Evolutionary conservation across 495 filamentous ascomycete genomes (phyloP).

Genomic region (Monascus purpureus): DNA sequence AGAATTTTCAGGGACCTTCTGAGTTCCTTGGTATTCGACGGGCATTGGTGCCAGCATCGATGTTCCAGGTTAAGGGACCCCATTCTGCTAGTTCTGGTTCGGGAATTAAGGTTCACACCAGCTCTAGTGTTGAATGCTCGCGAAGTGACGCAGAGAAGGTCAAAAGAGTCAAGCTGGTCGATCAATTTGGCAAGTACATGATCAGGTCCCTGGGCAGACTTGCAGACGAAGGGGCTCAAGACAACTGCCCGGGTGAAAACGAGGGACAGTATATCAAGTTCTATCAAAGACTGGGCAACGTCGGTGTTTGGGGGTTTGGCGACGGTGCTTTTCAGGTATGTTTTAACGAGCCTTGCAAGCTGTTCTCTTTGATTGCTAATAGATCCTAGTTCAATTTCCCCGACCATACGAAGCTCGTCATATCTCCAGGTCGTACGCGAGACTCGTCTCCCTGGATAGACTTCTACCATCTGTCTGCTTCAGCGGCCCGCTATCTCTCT

Average conservation of each 20-base stretch:
- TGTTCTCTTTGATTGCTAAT: constrained; percentile 7
- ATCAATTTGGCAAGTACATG: constrained; percentile 95
- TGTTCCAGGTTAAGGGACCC: constrained; percentile 33
- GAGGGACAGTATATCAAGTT: constrained; percentile 62
- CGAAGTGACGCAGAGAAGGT: constrained; percentile 53
- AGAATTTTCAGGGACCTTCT: constrained; percentile 46
- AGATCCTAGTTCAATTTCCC: constrained; percentile 75
- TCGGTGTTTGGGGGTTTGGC: constrained; percentile 78
- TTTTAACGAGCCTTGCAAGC: constrained; percentile 1
- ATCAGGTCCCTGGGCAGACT: constrained; percentile 41
- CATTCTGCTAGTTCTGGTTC: constrained; percentile 5
- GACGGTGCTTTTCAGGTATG: constrained; percentile 74
- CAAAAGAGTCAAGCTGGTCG: constrained; percentile 66
- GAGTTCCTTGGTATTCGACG: constrained; percentile 46
- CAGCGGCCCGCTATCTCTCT: constrained; percentile 48
- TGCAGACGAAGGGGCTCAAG: constrained; percentile 24
- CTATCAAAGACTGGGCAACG: constrained; percentile 77
- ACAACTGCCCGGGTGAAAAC: constrained; percentile 16
- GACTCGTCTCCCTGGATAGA: constrained; percentile 50
- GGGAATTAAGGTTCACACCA: constrained; percentile 30
- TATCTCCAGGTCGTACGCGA: constrained; percentile 53
- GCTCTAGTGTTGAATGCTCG: constrained; percentile 37
- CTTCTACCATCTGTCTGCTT: constrained; percentile 68
- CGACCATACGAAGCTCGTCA: constrained; percentile 86
- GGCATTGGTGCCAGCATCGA: constrained; percentile 43